phyloP scores from a whole-genome alignment of 768 basidiomycete genomes.

The Pleurotus pulmonarius region DNA sequence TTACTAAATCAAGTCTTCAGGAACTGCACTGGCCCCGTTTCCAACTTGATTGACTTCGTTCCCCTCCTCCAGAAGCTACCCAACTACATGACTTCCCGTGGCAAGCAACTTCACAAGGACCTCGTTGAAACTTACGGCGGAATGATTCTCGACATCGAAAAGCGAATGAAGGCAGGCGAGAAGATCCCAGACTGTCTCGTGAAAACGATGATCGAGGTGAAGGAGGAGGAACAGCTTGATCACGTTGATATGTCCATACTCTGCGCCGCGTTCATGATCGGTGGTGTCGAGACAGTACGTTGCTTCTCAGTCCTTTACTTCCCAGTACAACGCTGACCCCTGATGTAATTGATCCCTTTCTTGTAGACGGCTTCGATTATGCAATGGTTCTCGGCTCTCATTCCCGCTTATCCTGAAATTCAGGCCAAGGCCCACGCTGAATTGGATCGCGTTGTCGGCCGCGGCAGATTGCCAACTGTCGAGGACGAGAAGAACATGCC shows the following conservation, averaged over 20 bases:
- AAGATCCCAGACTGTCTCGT: slow-evolving; percentile 39
- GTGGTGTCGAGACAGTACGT: slow-evolving; percentile 40
- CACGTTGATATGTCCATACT: slow-evolving; percentile 36
- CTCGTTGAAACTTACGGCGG: slow-evolving; percentile 34
- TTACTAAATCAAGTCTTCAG: slow-evolving; percentile 13
- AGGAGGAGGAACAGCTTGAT: slow-evolving; percentile 31
- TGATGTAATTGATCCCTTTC: neutral
- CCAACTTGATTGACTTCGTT: slow-evolving; percentile 43
- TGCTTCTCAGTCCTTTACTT: neutral
- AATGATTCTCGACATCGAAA: slow-evolving; percentile 33
- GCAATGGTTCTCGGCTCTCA: slow-evolving; percentile 33
- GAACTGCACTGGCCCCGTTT: slow-evolving; percentile 38
- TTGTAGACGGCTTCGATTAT: slow-evolving; percentile 31
- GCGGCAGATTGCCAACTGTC: slow-evolving; percentile 21
- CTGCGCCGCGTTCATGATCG: slow-evolving; percentile 39
- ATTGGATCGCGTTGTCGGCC: slow-evolving; percentile 28
- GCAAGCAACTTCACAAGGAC: slow-evolving; percentile 32
- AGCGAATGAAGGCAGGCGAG: slow-evolving; percentile 30
- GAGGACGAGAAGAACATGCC: slow-evolving; percentile 30
- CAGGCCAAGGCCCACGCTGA: slow-evolving; percentile 26
- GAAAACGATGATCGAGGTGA: slow-evolving; percentile 30
- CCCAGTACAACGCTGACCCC: neutral
- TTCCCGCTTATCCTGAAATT: slow-evolving; percentile 26
- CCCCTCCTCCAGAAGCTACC: slow-evolving; percentile 37
- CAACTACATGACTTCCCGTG: slow-evolving; percentile 32